Evolutionary conservation across 2,329 filamentous ascomycete species (phyloP), one percentile per base, ranked within the genome.

Genomic region (Hypoxylon sp.): DNA sequence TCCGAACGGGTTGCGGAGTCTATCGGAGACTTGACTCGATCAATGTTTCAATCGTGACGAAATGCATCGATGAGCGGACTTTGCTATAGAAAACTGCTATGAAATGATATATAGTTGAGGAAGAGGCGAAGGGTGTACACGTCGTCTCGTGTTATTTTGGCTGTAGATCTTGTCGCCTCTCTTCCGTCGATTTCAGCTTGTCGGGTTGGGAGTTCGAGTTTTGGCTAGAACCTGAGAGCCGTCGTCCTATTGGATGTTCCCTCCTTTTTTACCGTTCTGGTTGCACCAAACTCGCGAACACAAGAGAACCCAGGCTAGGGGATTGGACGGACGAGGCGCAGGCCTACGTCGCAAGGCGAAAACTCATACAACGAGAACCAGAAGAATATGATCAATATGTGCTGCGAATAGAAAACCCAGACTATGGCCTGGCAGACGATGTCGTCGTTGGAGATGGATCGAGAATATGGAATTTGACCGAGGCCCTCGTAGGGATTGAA

Each of bases 11-110:
- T 21, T 55, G 65, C 69, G 59, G 64, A 72, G 72, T 68, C 63
- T 71, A 69, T 64, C 61, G 67, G 61, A 67, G 69, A 73, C 65
- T 58, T 73, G 72, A 73, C 73, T 74, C 72, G 72, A 71, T 59
- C 74, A 64, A 73, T 72, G 67, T 67, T 68, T 71, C 67, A 65
- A 71, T 62, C 32, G 66, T 58, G 64, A 71, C 67, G 67, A 65
- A 71, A 74, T 68, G 69, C 71, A 73, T 74, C 65, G 70, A 71
- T 57, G 50, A 60, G 39, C 42, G 35, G 42, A 21, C 32, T 32
- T 56, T 42, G 53, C 29, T 53, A 52, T 57, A 54, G 35, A 52
- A 61, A 48, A 67, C 29, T 62, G 62, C 56, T 64, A 61, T 50
- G 55, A 68, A 57, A 63, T 62, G 55, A 65, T 65, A 69, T 69